Conservation (phyloP, 2,329 filamentous ascomycete genomes). For the Fusarium concolor region DNA sequence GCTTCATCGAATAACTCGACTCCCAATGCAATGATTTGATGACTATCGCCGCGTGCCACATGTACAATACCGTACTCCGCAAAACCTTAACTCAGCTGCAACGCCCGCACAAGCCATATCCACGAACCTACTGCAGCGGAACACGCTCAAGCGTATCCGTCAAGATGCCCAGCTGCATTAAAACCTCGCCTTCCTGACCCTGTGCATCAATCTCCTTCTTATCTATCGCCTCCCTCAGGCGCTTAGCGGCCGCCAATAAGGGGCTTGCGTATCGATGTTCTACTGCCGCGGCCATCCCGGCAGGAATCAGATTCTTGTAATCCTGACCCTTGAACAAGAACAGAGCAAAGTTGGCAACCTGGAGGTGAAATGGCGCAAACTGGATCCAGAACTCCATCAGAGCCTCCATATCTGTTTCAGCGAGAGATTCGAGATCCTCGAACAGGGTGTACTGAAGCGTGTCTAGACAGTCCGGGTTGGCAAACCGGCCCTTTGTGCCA, state of each 20-base stretch:
- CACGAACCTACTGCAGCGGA: conserved; percentile 51
- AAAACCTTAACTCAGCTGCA: conserved; percentile 12
- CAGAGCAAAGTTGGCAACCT: conserved; percentile 70
- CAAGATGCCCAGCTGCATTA: conserved; percentile 57
- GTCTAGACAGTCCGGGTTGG: conserved; percentile 66
- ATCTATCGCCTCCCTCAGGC: conserved; percentile 49
- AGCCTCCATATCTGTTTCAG: conserved; percentile 55
- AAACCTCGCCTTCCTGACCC: conserved; percentile 45
- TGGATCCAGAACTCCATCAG: conserved; percentile 65
- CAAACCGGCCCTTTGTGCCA: conserved; percentile 57
- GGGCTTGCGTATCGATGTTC: conserved; percentile 70
- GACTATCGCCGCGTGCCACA: not conserved
- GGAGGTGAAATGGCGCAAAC: conserved; percentile 66
- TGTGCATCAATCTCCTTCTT: conserved; percentile 50
- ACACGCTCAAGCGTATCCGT: conserved; percentile 57
- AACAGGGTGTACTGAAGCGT: conserved; percentile 72
- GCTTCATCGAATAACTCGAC: not conserved
- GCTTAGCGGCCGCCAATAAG: conserved; percentile 58
- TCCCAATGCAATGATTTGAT: not conserved
- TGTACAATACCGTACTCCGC: conserved; percentile 18
- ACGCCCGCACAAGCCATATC: conserved; percentile 5
- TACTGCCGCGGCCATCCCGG: conserved; percentile 67
- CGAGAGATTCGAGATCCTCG: conserved; percentile 64
- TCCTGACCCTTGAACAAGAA: conserved; percentile 63
- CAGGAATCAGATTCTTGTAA: conserved; percentile 63